These are phyloP conservation scores for Pythium pyrilobum DNA, from an alignment of 352 stramenopile genomes.

Conservation along the genomic window DNA sequence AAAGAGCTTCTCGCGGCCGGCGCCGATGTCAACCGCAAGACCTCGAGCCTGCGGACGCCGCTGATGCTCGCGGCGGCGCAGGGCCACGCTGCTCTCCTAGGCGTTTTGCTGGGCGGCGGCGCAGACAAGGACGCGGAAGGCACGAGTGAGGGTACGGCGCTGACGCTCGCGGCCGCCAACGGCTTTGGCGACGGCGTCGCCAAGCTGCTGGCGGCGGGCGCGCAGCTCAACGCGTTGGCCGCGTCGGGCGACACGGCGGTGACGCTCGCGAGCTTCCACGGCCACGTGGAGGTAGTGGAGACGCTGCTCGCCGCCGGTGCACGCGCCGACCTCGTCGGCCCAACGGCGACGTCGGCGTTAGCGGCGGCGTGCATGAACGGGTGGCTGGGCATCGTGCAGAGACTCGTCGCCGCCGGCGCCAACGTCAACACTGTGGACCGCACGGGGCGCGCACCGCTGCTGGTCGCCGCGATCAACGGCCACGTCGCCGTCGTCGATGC, in stretches of 20 bases:
- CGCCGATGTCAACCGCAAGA: constrained; percentile 21
- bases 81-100: constrained; percentile 20
- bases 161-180: constrained; percentile 20
- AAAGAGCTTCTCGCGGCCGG: constrained; percentile 13
- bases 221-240: constrained; percentile 19
- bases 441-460: constrained; percentile 56
- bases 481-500: constrained; percentile 17
- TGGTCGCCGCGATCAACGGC: constrained; percentile 77
- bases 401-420: constrained; percentile 51
- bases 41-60: constrained; percentile 14
- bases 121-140: constrained; percentile 19
- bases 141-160: constrained; percentile 16
- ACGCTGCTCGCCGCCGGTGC: constrained; percentile 13
- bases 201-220: constrained; percentile 10
- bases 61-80: constrained; percentile 19
- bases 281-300: constrained; percentile 20
- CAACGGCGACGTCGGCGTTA: constrained; percentile 76
- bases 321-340: constrained; percentile 28
- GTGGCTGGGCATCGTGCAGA: constrained; percentile 41
- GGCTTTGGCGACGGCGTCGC: constrained; percentile 15
- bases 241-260: constrained; percentile 40
- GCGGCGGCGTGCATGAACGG: constrained; percentile 80
- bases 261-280: constrained; percentile 59
- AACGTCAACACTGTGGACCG: constrained; percentile 25
- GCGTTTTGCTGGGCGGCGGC: constrained; percentile 21